A percentile compares a stretch with the other conserved stretches of the same genome.
Evolutionary conservation across 2,329 filamentous ascomycete genomes (phyloP).

Genomic region (Drechslerella stenobrocha): DNA sequence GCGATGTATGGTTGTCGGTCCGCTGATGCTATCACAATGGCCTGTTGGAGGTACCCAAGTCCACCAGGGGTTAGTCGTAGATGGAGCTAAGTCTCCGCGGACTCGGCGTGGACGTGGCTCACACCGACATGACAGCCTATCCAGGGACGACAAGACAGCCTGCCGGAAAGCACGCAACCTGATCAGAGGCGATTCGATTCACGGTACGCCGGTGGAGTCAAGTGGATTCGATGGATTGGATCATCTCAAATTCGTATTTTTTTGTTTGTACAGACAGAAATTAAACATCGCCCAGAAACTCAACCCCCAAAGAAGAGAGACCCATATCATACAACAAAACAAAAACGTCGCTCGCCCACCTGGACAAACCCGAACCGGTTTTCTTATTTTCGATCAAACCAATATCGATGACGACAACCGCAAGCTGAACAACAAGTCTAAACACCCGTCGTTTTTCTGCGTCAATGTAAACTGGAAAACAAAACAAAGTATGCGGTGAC

Average conservation of each 20-base stretch:
- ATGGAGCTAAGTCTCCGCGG: no score
- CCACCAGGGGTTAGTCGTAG: no score
- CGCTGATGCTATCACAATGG: slow-evolving; percentile 16
- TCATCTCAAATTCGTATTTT: slow-evolving; percentile 8
- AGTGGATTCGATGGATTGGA: no score
- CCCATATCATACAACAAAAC: slow-evolving; percentile 44
- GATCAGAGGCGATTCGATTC: no score
- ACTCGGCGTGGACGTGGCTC: no score
- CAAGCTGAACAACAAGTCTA: slow-evolving; percentile 46
- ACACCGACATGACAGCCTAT: background rate
- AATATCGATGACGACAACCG: slow-evolving; percentile 20
- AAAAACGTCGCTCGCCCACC: slow-evolving; percentile 38
- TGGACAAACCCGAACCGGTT: slow-evolving; percentile 35
- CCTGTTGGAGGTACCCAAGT: slow-evolving; percentile 32
- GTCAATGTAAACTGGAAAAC: slow-evolving; percentile 3
- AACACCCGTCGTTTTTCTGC: slow-evolving; percentile 22
- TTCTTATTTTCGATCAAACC: slow-evolving; percentile 11
- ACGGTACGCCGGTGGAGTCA: no score
- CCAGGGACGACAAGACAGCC: slow-evolving; percentile 7
- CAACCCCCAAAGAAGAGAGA: slow-evolving; percentile 6
- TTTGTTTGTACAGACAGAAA: slow-evolving; percentile 17
- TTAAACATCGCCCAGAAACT: background rate
- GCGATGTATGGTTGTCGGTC: slow-evolving; percentile 15
- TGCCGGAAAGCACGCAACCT: background rate
- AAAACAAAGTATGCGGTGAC: slow-evolving; percentile 7